Evolutionary conservation across 2,329 filamentous ascomycete species (phyloP).

Genomic region (Aspergillus sergii): DNA sequence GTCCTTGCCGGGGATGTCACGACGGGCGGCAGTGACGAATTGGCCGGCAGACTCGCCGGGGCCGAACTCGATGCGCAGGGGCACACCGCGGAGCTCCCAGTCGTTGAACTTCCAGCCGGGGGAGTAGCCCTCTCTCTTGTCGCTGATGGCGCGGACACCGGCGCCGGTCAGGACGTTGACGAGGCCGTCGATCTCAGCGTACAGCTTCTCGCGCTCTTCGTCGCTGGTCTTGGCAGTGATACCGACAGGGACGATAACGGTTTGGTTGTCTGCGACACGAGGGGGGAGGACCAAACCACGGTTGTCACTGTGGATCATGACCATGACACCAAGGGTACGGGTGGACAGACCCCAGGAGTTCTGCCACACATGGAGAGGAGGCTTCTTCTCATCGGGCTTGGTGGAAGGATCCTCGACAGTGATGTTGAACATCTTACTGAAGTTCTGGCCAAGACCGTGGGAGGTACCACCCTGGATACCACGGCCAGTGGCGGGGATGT

Average conservation of each 20-base stretch:
- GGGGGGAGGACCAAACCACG: constrained; percentile 93
- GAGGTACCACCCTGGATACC: constrained; percentile 97
- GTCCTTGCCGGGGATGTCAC: constrained; percentile 67
- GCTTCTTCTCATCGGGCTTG: constrained; percentile 72
- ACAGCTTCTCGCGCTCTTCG: constrained; percentile 76
- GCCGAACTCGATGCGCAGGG: constrained; percentile 91
- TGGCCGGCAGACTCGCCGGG: constrained; percentile 89
- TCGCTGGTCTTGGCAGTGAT: constrained; percentile 84
- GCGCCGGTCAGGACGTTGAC: constrained; percentile 68
- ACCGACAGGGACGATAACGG: constrained; percentile 87
- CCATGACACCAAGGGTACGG: constrained; percentile 96
- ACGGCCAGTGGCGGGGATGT: constrained; percentile 91
- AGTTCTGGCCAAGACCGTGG: constrained; percentile 94
- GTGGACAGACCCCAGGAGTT: constrained; percentile 99
- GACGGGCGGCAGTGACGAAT: constrained; percentile 81
- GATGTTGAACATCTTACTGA: constrained; percentile 99
- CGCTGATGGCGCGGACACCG: constrained; percentile 76
- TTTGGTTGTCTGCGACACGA: constrained; percentile 82
- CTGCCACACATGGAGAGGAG: constrained; percentile 89
- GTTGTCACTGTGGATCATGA: constrained; percentile 96
- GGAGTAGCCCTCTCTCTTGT: constrained; percentile 85
- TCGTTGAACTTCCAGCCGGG: constrained; percentile 99
- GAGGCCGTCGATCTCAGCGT: constrained; percentile 74
- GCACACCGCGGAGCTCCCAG: constrained; percentile 96
- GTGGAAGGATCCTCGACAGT: constrained; percentile 85